These are phyloP conservation scores for Kalmusia sp. DNA, from an alignment of 2,329 filamentous ascomycete genomes.

Conservation along the genomic window DNA sequence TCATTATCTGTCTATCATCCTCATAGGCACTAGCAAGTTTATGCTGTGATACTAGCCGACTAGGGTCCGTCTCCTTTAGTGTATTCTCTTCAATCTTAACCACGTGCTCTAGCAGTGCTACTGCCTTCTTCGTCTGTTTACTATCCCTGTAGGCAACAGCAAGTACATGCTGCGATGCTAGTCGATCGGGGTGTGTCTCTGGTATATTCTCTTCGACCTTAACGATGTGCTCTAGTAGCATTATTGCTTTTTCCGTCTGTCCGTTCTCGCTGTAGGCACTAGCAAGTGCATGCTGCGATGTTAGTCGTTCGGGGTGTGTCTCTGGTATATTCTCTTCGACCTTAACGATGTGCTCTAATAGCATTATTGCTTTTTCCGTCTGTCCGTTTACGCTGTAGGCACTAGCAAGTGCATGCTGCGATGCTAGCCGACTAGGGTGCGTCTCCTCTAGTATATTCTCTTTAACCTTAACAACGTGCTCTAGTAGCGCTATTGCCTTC, in stretches of 20 bases:
- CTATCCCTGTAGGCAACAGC: conserved; percentile 5
- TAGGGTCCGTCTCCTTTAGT: neutral
- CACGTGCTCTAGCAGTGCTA: conserved; percentile 16
- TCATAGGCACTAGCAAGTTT: neutral
- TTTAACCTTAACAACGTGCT: neutral
- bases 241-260: too few relatives aligned
- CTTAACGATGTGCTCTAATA: too few relatives aligned
- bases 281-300: conserved; percentile 11
- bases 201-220: too few relatives aligned
- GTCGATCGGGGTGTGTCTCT: conserved; percentile 6
- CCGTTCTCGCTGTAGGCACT: too few relatives aligned
- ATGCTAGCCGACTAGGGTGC: neutral
- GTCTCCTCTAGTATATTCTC: neutral
- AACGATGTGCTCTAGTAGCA: too few relatives aligned
- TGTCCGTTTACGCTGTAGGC: conserved; percentile 16
- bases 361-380: conserved; percentile 16
- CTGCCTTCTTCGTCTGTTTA: conserved; percentile 9
- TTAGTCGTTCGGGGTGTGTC: neutral
- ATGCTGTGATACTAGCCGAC: neutral
- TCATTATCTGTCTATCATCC: neutral
- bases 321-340: neutral
- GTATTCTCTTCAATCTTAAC: conserved; percentile 11
- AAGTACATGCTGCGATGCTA: conserved; percentile 15
- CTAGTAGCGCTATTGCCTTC: neutral
- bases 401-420: conserved; percentile 5